These are phyloP conservation scores for Dendrocalamus latiflorus DNA, from an alignment of 202 grass and related monocot genomes.

Conservation along the genomic window DNA sequence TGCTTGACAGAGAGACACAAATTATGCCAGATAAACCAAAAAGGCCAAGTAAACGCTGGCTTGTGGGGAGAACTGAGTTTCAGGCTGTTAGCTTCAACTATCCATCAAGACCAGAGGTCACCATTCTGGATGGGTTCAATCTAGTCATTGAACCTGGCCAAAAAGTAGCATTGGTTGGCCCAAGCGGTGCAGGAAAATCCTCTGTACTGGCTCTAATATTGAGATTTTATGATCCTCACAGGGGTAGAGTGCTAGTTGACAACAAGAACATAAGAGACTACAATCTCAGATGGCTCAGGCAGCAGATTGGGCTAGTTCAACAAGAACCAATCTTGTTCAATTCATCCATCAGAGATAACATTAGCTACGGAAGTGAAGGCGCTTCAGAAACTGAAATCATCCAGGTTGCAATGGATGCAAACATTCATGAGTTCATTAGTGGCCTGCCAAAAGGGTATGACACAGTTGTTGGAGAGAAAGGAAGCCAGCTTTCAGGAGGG, in stretches of 20 bases:
- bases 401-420: conserved; percentile 36
- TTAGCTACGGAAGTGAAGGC: conserved; percentile 38
- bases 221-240: conserved; percentile 44
- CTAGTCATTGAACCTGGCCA: conserved; percentile 33
- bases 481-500: conserved; percentile 51
- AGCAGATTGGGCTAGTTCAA: conserved; percentile 49
- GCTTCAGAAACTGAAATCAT: conserved; percentile 43
- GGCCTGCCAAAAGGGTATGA: conserved; percentile 41
- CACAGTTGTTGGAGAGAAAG: conserved; percentile 47
- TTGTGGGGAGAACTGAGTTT: conserved; percentile 33
- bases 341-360: conserved; percentile 47
- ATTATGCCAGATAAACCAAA: conserved; percentile 40
- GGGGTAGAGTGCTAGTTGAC: conserved; percentile 33
- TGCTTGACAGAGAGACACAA: conserved; percentile 39
- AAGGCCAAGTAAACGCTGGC: neutral
- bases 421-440: conserved; percentile 49
- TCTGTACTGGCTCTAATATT: conserved; percentile 43
- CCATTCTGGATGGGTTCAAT: conserved; percentile 38
- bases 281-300: conserved; percentile 47
- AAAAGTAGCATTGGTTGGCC: conserved; percentile 46
- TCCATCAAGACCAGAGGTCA: conserved; percentile 32
- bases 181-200: conserved; percentile 52
- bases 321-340: conserved; percentile 53
- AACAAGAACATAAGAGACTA: conserved; percentile 35
- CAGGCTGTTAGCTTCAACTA: conserved; percentile 36